Conservation (phyloP, 2,329 filamentous ascomycete species). For the Colletotrichum tropicale region DNA sequence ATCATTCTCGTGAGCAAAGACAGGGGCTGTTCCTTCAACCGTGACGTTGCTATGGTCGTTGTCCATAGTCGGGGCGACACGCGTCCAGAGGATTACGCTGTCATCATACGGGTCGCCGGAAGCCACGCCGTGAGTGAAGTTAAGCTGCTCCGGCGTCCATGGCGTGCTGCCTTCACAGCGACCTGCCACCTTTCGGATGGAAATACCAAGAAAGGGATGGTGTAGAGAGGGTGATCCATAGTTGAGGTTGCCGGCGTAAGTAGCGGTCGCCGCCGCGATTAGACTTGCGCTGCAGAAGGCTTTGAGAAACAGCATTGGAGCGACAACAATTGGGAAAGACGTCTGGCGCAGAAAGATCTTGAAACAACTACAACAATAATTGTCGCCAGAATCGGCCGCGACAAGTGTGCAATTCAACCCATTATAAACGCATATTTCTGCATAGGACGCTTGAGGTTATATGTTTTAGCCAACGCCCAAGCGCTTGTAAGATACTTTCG, state of each 20-base stretch:
- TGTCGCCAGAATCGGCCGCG: neutral
- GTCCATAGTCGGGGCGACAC: slow-evolving; percentile 46
- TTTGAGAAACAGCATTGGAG: neutral
- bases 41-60: slow-evolving; percentile 51
- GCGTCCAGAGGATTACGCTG: slow-evolving; percentile 60
- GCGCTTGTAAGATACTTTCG: neutral
- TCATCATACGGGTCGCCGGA: slow-evolving; percentile 57
- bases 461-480: neutral
- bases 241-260: slow-evolving; percentile 59
- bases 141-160: slow-evolving; percentile 50
- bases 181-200: slow-evolving; percentile 65
- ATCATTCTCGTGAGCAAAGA: slow-evolving; percentile 55
- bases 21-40: slow-evolving; percentile 43
- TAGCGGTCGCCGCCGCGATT: neutral
- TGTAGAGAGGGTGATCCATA: slow-evolving; percentile 70
- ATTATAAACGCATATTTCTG: neutral
- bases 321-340: neutral
- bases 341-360: neutral
- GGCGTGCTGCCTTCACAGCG: slow-evolving; percentile 49
- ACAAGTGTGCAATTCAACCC: neutral
- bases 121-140: slow-evolving; percentile 68
- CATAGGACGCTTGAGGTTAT: neutral
- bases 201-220: slow-evolving; percentile 67
- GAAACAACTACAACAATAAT: neutral
- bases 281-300: neutral